Evolutionary conservation across 768 basidiomycete species (phyloP).

Genomic region (Suillus alpinus): DNA sequence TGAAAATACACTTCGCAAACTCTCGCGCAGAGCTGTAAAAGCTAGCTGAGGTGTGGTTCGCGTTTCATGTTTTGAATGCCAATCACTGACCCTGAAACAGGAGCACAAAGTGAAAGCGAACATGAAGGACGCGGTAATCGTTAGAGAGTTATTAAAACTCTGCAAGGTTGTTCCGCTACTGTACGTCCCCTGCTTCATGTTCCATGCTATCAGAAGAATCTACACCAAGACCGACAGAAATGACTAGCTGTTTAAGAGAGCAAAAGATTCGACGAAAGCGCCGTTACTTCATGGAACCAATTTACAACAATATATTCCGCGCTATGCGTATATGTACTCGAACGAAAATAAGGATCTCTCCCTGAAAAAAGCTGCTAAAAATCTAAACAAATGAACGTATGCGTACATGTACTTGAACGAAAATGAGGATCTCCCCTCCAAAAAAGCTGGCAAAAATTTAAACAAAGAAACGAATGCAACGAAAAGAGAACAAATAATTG

Average conservation of each 20-base stretch:
- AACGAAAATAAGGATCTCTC: neutral
- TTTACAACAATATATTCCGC: neutral
- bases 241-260: neutral
- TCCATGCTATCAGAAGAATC: conserved; percentile 5
- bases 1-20: conserved; percentile 19
- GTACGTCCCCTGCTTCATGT: neutral
- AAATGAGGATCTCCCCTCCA: neutral
- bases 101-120: conserved; percentile 19
- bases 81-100: conserved; percentile 7
- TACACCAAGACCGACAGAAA: neutral
- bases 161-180: neutral
- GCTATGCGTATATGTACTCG: neutral
- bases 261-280: no score
- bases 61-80: neutral
- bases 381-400: neutral
- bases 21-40: conserved; percentile 16
- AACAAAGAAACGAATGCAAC: neutral
- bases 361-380: neutral
- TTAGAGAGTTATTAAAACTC: conserved; percentile 15
- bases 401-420: neutral
- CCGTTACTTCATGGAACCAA: no score
- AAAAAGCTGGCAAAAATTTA: neutral
- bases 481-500: neutral
- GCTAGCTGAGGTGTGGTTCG: neutral
- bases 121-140: conserved; percentile 14